These are phyloP conservation scores for Violaceomyces palustris DNA, from an alignment of 1,284 basidiomycete species.

Conservation along the genomic window DNA sequence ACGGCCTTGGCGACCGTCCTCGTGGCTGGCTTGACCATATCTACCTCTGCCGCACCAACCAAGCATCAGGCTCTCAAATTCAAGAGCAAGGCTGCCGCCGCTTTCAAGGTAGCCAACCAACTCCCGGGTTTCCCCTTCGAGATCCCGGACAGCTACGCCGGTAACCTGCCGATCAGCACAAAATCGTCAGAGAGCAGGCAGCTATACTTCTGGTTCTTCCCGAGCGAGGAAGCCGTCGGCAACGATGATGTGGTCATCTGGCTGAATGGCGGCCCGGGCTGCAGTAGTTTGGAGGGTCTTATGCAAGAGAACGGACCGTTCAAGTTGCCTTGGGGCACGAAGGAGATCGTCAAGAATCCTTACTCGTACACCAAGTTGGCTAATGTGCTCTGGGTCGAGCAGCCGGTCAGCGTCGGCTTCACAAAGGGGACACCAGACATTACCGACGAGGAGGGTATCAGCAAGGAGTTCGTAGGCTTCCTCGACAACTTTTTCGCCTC, in stretches of 20 bases:
- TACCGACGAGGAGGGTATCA: conserved; percentile 51
- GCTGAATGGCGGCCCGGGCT: conserved; percentile 61
- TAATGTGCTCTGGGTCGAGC: conserved; percentile 74
- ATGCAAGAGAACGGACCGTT: conserved; percentile 75
- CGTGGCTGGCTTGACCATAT: too few species aligned
- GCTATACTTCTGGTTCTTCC: conserved; percentile 83
- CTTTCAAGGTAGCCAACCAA: conserved; percentile 5
- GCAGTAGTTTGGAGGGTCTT: conserved; percentile 71
- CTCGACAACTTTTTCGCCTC: conserved; percentile 34
- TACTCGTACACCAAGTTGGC: conserved; percentile 72
- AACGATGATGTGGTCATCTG: conserved; percentile 68
- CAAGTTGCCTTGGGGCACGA: conserved; percentile 64
- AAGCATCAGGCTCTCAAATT: too few species aligned
- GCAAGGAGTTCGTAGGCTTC: conserved; percentile 51
- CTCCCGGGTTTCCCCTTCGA: conserved; percentile 34
- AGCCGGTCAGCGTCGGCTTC: conserved; percentile 77
- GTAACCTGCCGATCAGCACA: conserved; percentile 29
- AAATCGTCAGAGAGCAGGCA: conserved; percentile 47
- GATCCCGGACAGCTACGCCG: conserved; percentile 37
- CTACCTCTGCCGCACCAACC: too few species aligned
- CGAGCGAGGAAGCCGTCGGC: conserved; percentile 66
- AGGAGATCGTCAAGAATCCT: conserved; percentile 64
- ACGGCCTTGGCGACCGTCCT: too few species aligned
- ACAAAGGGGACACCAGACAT: conserved; percentile 68
- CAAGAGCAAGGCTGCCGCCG: too few species aligned